phyloP scores from a whole-genome alignment of 495 filamentous ascomycete species.

The Annulohypoxylon moriforme region DNA sequence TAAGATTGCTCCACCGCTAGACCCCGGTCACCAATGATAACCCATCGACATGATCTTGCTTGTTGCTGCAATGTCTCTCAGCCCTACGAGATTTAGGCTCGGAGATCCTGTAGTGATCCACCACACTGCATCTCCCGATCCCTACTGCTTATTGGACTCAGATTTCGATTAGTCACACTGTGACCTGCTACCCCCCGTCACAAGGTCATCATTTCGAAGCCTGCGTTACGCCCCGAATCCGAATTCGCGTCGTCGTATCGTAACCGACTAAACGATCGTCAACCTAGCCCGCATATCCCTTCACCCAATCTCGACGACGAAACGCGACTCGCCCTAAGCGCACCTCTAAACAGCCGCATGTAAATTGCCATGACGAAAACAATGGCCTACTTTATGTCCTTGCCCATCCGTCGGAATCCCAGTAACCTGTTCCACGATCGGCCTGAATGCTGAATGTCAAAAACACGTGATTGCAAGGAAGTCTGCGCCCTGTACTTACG shows the following conservation, averaged over 20 bases:
- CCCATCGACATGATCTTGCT: slow-evolving; percentile 33
- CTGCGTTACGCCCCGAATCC: slow-evolving; percentile 29
- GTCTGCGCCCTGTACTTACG: slow-evolving; percentile 30
- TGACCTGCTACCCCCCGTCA: slow-evolving; percentile 30
- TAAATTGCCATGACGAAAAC: slow-evolving; percentile 13
- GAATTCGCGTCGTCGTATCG: slow-evolving; percentile 25
- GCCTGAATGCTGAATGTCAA: slow-evolving; percentile 12
- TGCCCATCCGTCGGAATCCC: background rate
- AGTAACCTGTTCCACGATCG: background rate
- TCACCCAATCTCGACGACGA: slow-evolving; percentile 27
- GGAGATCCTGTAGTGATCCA: slow-evolving; percentile 46
- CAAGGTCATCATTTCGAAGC: slow-evolving; percentile 23
- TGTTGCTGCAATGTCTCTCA: slow-evolving; percentile 46
- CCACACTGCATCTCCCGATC: slow-evolving; percentile 43
- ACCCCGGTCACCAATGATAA: slow-evolving; percentile 45
- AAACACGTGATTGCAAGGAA: slow-evolving; percentile 25
- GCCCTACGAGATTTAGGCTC: slow-evolving; percentile 51
- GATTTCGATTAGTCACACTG: slow-evolving; percentile 38
- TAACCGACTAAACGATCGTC: slow-evolving; percentile 29
- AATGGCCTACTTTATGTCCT: slow-evolving; percentile 6
- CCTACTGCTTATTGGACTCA: slow-evolving; percentile 29
- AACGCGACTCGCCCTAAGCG: slow-evolving; percentile 11
- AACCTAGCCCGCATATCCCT: slow-evolving; percentile 25
- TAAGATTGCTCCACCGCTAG: slow-evolving; percentile 32
- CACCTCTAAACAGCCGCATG: slow-evolving; percentile 11